Base-by-base conservation (phyloP, 108 stramenopile genomes). In the Pseudonitzschia multiseries region DNA sequence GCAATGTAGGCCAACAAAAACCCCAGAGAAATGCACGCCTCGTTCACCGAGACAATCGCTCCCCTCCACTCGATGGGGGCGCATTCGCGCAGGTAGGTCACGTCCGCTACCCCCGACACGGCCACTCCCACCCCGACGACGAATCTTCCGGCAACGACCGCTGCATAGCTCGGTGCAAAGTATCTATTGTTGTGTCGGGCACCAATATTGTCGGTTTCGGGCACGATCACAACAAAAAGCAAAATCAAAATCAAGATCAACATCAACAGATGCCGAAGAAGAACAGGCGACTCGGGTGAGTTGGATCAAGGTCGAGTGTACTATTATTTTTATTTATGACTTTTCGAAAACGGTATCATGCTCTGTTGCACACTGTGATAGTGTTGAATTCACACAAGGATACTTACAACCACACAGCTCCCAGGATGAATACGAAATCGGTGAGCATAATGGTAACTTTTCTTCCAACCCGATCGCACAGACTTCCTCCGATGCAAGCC, bases 11-110 rank as follows among this genome's bases (percentile, higher is more conserved):
- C 84, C 65, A 91, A 48, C 27, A 91, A 75, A 66, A 91, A 91
- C 8, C 90, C 90, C 41, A 91, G 68, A 40, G 81, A 78, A 41
- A 91, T 88, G 44, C 88, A 91, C 8, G 88, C 90, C 68, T 91
- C 90, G 69, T 91, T 91, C 21, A 85, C 86, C 46, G 82, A 82
- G 4, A 91, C 90, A 60, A 91, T 88, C n/a, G 81, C 65, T 22
- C 90, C 90, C 48, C 90, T 73, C 69, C 70, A 86, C 68, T 85
- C 70, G 44, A 60, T 67, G 18, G 90, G 88, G 36, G 86, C 77
- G 65, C 87, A 82, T 76, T 91, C 90, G 53, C 85, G 84, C 43
- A 91, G 63, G 67, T 88, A 91, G 21, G 76, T 65, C 18, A 91
- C 90, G 80, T 91, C 88, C 9, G 90, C 87, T 15, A 89, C 79